Conservation (phyloP, 345 rosid species). For the sweet orange (Citrus sinensis) region DVS_A1.0 CM039165.1:1443501-1444000, state of each 20-base stretch:
- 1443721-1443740: constrained; percentile 40
- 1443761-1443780: constrained; percentile 39
- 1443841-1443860: constrained; percentile 32
- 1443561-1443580: no score
- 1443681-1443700: no score
- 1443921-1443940: constrained; percentile 56
- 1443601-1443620: no score
- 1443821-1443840: constrained; percentile 49
- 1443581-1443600: no score
- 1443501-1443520: constrained; percentile 61
- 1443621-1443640: no score
- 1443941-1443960: constrained; percentile 41
- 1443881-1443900: constrained; percentile 63
- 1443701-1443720: constrained; percentile 8
- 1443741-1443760: constrained; percentile 55
- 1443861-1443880: constrained; percentile 64
- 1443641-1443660: no score
- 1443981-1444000: constrained; percentile 51
- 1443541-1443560: not conserved
- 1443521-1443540: constrained; percentile 58
- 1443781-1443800: constrained; percentile 42
- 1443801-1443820: constrained; percentile 28
- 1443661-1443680: no score
- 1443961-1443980: constrained; percentile 39
- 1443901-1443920: constrained; percentile 61